phyloP scores from a whole-genome alignment of 179 eudicot species.

The Camellia oleifera region DNA sequence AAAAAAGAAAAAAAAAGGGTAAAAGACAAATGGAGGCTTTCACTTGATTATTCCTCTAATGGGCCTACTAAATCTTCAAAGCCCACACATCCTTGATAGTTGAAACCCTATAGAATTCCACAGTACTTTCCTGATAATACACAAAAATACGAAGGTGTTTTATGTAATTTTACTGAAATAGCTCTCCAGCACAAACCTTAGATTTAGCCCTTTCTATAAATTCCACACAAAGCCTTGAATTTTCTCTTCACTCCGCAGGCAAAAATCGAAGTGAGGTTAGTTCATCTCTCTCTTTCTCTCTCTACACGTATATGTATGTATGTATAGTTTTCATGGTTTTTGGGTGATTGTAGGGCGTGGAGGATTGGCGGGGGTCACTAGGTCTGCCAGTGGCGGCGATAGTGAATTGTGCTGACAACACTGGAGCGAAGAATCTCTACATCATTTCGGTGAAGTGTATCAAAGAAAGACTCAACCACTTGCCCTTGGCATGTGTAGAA shows the following conservation, averaged over 20 bases:
- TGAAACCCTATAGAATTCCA: neutral
- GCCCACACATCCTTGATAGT: neutral
- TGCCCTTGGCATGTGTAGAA: conserved; percentile 78
- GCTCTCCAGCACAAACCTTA: conserved; percentile 4
- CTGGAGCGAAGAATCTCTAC: conserved; percentile 69
- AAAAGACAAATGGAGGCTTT: too few relatives aligned
- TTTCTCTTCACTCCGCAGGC: neutral
- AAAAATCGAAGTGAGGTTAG: conserved; percentile 21
- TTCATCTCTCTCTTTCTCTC: neutral
- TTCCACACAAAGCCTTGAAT: conserved; percentile 5
- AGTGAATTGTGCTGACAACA: conserved; percentile 73
- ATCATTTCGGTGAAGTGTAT: conserved; percentile 75
- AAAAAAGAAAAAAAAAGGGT: too few relatives aligned
- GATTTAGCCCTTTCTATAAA: neutral
- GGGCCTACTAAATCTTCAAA: neutral
- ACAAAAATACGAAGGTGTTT: neutral
- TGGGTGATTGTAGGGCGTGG: conserved; percentile 50
- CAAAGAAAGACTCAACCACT: conserved; percentile 66
- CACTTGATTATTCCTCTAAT: too few relatives aligned
- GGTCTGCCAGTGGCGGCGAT: conserved; percentile 88
- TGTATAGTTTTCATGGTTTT: neutral
- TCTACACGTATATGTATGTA: too few relatives aligned
- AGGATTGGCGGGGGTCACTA: conserved; percentile 80
- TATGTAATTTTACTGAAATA: neutral
- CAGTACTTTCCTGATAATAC: neutral